Evolutionary conservation across 768 basidiomycete genomes (phyloP).

Genomic region (Phlegmacium glaucopus): DNA sequence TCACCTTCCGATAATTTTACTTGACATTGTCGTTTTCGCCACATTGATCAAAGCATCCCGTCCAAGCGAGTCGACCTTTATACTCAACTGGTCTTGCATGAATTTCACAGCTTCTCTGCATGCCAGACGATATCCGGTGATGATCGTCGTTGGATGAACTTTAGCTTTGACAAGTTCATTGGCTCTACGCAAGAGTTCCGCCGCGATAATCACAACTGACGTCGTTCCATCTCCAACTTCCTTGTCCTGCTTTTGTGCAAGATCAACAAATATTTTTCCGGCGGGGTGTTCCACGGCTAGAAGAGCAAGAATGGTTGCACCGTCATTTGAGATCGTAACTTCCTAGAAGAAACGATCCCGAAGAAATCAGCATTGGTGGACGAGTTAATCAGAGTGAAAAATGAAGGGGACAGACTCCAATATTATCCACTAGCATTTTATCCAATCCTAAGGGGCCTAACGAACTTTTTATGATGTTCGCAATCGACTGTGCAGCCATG

Average conservation of each 20-base stretch:
- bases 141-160: slow-evolving; percentile 99
- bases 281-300: slow-evolving; percentile 96
- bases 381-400: background rate
- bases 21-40: slow-evolving; percentile 98
- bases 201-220: slow-evolving; percentile 95
- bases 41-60: slow-evolving; percentile 91
- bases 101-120: slow-evolving; percentile 97
- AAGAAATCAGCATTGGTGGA: slow-evolving; percentile 2
- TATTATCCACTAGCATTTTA: slow-evolving; percentile 98
- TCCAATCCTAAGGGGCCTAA: slow-evolving; percentile 93
- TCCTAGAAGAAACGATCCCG: slow-evolving; percentile 52
- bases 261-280: slow-evolving; percentile 95
- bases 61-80: slow-evolving; percentile 91
- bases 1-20: slow-evolving; percentile 96
- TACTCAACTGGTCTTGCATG: slow-evolving; percentile 95
- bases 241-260: slow-evolving; percentile 98
- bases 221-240: slow-evolving; percentile 99
- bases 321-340: slow-evolving; percentile 99
- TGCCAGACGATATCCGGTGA: slow-evolving; percentile 95
- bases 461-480: slow-evolving; percentile 96
- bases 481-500: slow-evolving; percentile 92
- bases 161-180: slow-evolving; percentile 98
- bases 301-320: slow-evolving; percentile 95
- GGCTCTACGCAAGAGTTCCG: slow-evolving; percentile 93
- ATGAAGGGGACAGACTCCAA: slow-evolving; percentile 81